A percentile compares a stretch with the other conserved stretches of the same genome.
These are phyloP conservation scores for Cinnamomum micranthum DNA, from an alignment of 164 flowering plant species.

Conservation along the genomic window DNA sequence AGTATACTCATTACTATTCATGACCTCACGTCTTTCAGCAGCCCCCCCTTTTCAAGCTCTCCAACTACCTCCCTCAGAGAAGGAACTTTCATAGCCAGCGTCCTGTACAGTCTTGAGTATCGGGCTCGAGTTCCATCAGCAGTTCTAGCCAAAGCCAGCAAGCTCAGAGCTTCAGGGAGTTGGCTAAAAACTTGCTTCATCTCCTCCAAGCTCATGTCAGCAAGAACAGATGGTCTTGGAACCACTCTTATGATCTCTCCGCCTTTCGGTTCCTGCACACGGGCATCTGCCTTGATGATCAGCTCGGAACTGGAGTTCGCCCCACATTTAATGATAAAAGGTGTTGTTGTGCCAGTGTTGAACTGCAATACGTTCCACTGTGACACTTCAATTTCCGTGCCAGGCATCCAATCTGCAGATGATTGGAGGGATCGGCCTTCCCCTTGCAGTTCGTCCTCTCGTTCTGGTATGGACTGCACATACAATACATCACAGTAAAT, in stretches of 20 bases:
- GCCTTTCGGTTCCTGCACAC: conserved; percentile 85
- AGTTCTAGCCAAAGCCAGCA: conserved; percentile 88
- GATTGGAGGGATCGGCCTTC: conserved; percentile 28
- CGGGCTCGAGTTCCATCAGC: conserved; percentile 97
- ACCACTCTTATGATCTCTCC: conserved; percentile 91
- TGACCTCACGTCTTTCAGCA: conserved; percentile 64
- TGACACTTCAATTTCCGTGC: conserved; percentile 68
- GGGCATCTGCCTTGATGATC: conserved; percentile 88
- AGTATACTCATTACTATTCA: conserved; percentile 17
- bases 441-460: conserved; percentile 52
- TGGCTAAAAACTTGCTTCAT: conserved; percentile 75
- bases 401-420: conserved; percentile 34
- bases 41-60: conserved; percentile 92
- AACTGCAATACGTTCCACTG: conserved; percentile 98
- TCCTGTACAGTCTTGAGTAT: conserved; percentile 85
- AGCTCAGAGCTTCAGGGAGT: conserved; percentile 89
- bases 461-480: conserved; percentile 68
- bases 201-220: conserved; percentile 80
- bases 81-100: conserved; percentile 96
- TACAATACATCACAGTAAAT: conserved; percentile 1
- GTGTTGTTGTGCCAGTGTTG: conserved; percentile 84
- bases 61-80: conserved; percentile 76
- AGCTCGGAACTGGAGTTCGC: conserved; percentile 87
- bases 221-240: conserved; percentile 80
- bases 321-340: conserved; percentile 95